Percentiles rank a stretch among this genome's conserved stretches.
Evolutionary conservation across 2,329 filamentous ascomycete species (phyloP).

Genomic region (Arthrobotrys sinensis): DNA sequence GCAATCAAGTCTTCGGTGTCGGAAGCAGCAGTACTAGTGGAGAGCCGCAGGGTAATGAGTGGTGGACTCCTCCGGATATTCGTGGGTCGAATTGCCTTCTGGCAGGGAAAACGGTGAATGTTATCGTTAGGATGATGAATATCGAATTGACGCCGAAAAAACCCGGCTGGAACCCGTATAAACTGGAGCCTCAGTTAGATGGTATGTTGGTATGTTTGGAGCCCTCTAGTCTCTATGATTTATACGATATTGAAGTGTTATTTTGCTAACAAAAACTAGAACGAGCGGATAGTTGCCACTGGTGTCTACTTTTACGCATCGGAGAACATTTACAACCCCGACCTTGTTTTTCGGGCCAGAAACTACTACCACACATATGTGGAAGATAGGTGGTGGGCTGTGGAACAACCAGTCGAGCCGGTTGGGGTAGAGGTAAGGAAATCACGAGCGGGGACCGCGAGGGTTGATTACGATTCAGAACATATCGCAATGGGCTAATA

Average conservation of each 20-base stretch:
- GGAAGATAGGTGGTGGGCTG: no score
- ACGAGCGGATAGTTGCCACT: conserved; percentile 26
- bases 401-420: no score
- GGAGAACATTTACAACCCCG: not conserved
- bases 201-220: not conserved
- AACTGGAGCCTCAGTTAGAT: not conserved
- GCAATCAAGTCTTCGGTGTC: no score
- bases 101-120: not conserved
- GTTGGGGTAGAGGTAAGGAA: not conserved
- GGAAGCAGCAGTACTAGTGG: no score
- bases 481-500: not conserved
- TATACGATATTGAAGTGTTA: not conserved
- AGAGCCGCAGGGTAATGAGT: no score
- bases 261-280: not conserved
- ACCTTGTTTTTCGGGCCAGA: not conserved
- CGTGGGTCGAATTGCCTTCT: no score
- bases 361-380: no score
- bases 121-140: conserved; percentile 1
- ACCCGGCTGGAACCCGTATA: no score
- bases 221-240: not conserved
- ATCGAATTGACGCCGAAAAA: not conserved
- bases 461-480: no score
- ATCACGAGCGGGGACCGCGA: not conserved
- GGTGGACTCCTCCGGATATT: no score
- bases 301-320: conserved; percentile 14